Percentiles rank a stretch among this genome's conserved stretches.
These are phyloP conservation scores for Boletus sp. DNA, from an alignment of 1,284 basidiomycete species.

Conservation along the genomic window DNA sequence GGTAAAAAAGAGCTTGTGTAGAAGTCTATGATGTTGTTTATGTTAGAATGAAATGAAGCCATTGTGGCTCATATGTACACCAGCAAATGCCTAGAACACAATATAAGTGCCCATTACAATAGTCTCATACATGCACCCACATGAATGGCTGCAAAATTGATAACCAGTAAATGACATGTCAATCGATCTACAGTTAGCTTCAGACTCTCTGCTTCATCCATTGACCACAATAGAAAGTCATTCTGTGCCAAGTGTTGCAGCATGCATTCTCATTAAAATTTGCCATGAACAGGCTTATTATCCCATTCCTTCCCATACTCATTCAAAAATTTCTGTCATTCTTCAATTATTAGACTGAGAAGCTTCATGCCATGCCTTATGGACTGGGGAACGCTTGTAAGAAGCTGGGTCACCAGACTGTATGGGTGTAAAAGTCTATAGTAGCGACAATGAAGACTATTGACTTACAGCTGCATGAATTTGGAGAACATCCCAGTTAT, in stretches of 20 bases:
- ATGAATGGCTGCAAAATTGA: conserved; percentile 40
- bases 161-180: conserved; percentile 36
- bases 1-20: not conserved
- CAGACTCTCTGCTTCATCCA: conserved; percentile 42
- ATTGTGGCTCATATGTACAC: conserved; percentile 13
- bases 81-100: conserved; percentile 14
- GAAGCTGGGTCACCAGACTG: conserved; percentile 9
- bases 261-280: not conserved
- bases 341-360: conserved; percentile 43
- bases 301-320: conserved; percentile 33
- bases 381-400: not conserved
- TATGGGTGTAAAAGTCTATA: rapidly evolving
- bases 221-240: conserved; percentile 49
- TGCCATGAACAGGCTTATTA: not conserved
- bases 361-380: conserved; percentile 26
- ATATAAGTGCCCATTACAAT: not conserved
- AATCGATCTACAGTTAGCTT: conserved; percentile 38
- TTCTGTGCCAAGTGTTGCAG: conserved; percentile 32
- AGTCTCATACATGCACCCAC: conserved; percentile 30
- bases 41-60: not conserved
- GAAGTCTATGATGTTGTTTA: not conserved
- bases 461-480: conserved; percentile 44
- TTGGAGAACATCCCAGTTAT: conserved; percentile 42
- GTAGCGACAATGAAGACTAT: not conserved
- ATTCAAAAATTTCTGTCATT: conserved; percentile 38